Base-by-base conservation (phyloP, 495 filamentous ascomycete species). In the Glutinoglossum americanum region DNA sequence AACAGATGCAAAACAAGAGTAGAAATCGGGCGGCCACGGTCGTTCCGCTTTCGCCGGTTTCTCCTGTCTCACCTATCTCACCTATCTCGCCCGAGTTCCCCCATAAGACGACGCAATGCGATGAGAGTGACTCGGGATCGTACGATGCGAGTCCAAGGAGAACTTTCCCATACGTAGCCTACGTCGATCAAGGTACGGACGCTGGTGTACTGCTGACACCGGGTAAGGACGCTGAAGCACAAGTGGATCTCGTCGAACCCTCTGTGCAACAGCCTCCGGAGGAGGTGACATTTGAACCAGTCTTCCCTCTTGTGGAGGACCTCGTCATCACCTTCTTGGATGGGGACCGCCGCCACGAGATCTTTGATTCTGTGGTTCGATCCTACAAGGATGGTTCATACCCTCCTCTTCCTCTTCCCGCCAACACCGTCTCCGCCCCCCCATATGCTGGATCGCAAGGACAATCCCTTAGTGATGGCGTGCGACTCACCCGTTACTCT, bases 251-350 rank as follows among this genome's bases (percentile, higher is more conserved):
- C 23, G 49, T 17, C 15, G 13, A 27, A 3, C 49, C 19, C 13
- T 32, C 8, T 30, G 25, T 30, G 21, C 6, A 28, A 28, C 21
- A 25, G 26, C 23, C 28, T 17, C 13, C 2, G 49, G 49, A 62
- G 11, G 23, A 33, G 19, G 8, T 13, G 10, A n/a, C 33, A 33
- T 47, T 51, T 5, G 56, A 56, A 9, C 60, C 63, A 1, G 56
- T 65, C 0, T 67, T 67, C 27, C 54, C 56, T 4, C 10, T 64
- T 5, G 45, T 62, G 30, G 65, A 67, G 44, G 65, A 67, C 49
- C 25, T 64, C 1, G 44, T 67, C 15, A 62, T 67, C 35, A 56
- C 61, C 1, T 57, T 63, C 33, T 35, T 23, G 8, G 37, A 62
- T 33, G 49, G 47, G 7, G 33, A 30, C 7, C 35, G 19, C 7